phyloP scores from a whole-genome alignment of 1,284 basidiomycete genomes.

The Austroboletus novae-zelandiae region DNA sequence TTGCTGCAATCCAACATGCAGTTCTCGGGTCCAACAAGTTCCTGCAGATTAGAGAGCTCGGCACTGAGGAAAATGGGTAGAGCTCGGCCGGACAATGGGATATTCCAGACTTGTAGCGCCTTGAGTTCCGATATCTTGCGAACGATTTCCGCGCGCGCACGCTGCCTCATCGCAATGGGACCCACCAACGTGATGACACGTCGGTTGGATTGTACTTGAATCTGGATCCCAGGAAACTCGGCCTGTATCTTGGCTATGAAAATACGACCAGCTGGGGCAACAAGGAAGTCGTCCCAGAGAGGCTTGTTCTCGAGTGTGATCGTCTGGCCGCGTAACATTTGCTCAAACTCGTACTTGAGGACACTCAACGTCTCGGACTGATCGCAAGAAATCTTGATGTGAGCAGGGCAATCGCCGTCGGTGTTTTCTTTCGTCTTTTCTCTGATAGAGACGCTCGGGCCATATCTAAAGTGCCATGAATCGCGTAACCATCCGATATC shows the following conservation, averaged over 20 bases:
- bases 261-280: slow-evolving; percentile 35
- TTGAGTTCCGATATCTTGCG: slow-evolving; percentile 43
- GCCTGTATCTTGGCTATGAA: slow-evolving; percentile 47
- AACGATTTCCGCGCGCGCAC: slow-evolving; percentile 44
- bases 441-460: slow-evolving; percentile 26
- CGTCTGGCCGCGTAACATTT: slow-evolving; percentile 56
- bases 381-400: slow-evolving; percentile 46
- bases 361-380: slow-evolving; percentile 45
- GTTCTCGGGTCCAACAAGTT: slow-evolving; percentile 41
- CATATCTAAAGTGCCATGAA: slow-evolving; percentile 28
- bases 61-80: slow-evolving; percentile 45
- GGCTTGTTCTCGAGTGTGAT: slow-evolving; percentile 47
- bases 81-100: slow-evolving; percentile 46
- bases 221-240: slow-evolving; percentile 37
- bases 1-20: slow-evolving; percentile 33
- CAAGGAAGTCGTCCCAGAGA: slow-evolving; percentile 65
- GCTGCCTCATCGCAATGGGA: slow-evolving; percentile 35
- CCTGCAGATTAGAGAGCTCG: slow-evolving; percentile 38
- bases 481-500: slow-evolving; percentile 39
- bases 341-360: slow-evolving; percentile 58
- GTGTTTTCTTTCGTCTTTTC: slow-evolving; percentile 20
- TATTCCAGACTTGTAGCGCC: slow-evolving; percentile 37
- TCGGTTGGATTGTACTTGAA: slow-evolving; percentile 42
- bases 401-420: slow-evolving; percentile 25
- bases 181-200: slow-evolving; percentile 56